Conservation (phyloP, 768 basidiomycete species). For the Macrolepiota dolichaula region DNA sequence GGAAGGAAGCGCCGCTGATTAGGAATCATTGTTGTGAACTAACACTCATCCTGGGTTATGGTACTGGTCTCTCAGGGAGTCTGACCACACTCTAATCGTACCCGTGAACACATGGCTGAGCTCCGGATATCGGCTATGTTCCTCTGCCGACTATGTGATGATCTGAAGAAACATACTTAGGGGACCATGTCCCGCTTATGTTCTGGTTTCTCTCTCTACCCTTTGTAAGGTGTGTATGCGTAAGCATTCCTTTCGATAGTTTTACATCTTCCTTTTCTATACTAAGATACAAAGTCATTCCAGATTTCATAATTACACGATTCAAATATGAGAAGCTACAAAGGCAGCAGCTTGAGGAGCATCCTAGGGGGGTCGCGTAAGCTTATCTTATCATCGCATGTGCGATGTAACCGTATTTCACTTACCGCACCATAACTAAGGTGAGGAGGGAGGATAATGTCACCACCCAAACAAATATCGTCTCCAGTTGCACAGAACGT, state of each 20-base stretch:
- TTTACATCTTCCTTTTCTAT: too few relatives aligned
- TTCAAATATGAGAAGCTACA: conserved; percentile 7
- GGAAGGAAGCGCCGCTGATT: background rate
- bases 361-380: background rate
- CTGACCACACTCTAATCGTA: background rate
- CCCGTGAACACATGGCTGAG: too few relatives aligned
- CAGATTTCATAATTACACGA: background rate
- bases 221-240: too few relatives aligned
- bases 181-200: too few relatives aligned
- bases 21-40: background rate
- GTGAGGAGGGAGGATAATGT: conserved; percentile 21
- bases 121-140: too few relatives aligned
- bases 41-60: background rate
- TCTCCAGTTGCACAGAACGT: conserved; percentile 29
- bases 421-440: conserved; percentile 21
- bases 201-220: too few relatives aligned
- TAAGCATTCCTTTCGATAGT: too few relatives aligned
- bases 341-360: conserved; percentile 2
- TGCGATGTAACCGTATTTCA: background rate
- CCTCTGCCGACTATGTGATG: too few relatives aligned
- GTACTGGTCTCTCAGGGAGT: background rate
- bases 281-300: background rate
- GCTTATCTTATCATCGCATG: background rate
- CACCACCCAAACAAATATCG: conserved; percentile 27
- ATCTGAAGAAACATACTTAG: too few relatives aligned